These are phyloP conservation scores for Rubus idaeus DNA, from an alignment of 306 rosid species.

Conservation along the genomic window DNA sequence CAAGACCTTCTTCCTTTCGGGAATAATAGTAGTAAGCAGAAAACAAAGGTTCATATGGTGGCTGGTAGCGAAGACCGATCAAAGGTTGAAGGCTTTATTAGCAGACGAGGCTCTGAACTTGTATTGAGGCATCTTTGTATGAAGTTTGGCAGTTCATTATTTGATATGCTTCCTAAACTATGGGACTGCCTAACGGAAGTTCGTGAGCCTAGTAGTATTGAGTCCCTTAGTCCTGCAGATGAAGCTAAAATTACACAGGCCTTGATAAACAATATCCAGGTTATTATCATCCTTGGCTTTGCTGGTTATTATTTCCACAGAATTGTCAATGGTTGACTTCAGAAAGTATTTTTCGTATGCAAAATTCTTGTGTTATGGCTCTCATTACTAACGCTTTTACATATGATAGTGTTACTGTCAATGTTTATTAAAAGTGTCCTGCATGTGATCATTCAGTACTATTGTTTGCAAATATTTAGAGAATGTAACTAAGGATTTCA, in stretches of 20 bases:
- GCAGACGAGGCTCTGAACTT: constrained; percentile 96
- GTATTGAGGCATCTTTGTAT: constrained; percentile 79
- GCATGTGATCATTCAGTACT: background rate
- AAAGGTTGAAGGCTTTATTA: constrained; percentile 81
- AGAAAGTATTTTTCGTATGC: background rate
- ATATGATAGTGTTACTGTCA: background rate
- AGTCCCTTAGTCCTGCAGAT: constrained; percentile 34
- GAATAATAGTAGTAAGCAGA: constrained; percentile 58
- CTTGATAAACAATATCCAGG: constrained; percentile 96
- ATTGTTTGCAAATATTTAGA: background rate
- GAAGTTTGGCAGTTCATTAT: constrained; percentile 69
- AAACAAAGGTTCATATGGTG: constrained; percentile 60
- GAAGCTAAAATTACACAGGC: constrained; percentile 42
- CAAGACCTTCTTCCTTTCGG: constrained; percentile 76
- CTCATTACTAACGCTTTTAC: background rate
- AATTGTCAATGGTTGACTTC: background rate
- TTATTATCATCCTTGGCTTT: constrained; percentile 29
- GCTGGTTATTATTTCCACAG: background rate
- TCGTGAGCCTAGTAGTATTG: constrained; percentile 58
- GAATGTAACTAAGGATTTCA: background rate
- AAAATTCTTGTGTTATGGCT: background rate
- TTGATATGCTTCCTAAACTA: constrained; percentile 89
- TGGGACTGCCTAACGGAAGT: constrained; percentile 99
- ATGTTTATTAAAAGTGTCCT: background rate
- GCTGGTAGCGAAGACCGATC: constrained; percentile 87